Evolutionary conservation across 108 stramenopile genomes (phyloP), one percentile per base, ranked within the genome.

Genomic region (Cyclotella sp.): DNA sequence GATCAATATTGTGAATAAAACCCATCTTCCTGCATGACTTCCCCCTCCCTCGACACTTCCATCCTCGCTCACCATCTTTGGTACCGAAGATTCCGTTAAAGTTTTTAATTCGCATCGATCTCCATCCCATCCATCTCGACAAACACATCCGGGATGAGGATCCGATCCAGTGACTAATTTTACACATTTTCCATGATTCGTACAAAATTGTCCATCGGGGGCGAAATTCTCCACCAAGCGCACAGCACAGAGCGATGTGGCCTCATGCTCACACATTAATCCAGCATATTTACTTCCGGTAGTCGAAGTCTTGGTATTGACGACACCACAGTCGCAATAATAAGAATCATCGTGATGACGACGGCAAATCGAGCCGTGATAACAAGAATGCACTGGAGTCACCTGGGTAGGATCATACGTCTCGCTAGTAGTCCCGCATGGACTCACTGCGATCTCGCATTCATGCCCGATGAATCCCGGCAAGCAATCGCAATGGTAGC

Each of bases 401-500:
- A 57, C 22, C 22, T 42, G 21, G 1, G 52, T 45, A 0, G 42
- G 26, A 11, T 64, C 75, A 28, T 40, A 62, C n/a, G 57, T 57
- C 0, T 41, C 49, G 29, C 30, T 43, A 22, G 52, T 66, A 22
- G 28, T 24, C 26, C 28, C 52, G 52, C 80, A 81, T 22, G 70
- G 52, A 28, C 63, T 60, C 0, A 75, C 73, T 63, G 70, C 42
- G 41, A 81, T 64, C 51, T 63, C 45, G 45, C 80, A 81, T 51
- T 81, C 80, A 30, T 81, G 80, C 0, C 80, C 80, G 28, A 81
- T 75, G 63, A 26, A 70, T 24, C 73, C 73, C 14, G 65, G 59
- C 26, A 70, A 28, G 46, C 80, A 81, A 12, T 64, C 69, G 55
- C 80, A 81, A 68, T 81, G 53, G 58, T 75, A 81, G 27, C 80